These are phyloP conservation scores for Geotrichum siamense DNA, from an alignment of 1,139 yeast genomes.

Conservation along the genomic window DNA sequence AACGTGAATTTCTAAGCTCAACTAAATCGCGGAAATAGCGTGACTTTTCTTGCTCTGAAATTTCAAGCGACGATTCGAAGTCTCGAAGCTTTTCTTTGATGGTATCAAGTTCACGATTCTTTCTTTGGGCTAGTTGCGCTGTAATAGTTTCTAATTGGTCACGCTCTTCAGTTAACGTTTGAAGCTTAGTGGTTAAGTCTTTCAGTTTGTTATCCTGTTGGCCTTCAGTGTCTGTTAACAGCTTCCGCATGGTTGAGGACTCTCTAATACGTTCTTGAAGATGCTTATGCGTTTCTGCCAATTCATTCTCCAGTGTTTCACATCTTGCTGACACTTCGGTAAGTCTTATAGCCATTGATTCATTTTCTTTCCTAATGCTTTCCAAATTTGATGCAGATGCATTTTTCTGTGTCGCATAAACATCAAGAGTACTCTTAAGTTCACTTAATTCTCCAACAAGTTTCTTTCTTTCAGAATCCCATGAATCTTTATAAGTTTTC, in stretches of 20 bases:
- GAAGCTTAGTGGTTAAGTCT: constrained; percentile 42
- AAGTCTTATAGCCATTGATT: constrained; percentile 62
- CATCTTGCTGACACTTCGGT: constrained; percentile 55
- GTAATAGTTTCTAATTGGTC: constrained; percentile 50
- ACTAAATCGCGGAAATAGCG: constrained; percentile 23
- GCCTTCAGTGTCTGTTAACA: constrained; percentile 62
- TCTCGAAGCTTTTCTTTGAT: constrained; percentile 30
- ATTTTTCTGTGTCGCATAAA: constrained; percentile 11
- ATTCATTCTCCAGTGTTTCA: constrained; percentile 72
- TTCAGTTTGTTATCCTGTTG: constrained; percentile 44
- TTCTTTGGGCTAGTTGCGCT: constrained; percentile 43
- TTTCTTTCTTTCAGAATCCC: constrained; percentile 28
- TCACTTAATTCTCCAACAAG: constrained; percentile 41
- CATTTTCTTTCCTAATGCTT: constrained; percentile 61
- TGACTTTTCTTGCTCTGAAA: constrained; percentile 28
- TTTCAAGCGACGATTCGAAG: constrained; percentile 28
- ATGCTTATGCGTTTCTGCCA: constrained; percentile 61
- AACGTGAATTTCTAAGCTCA: constrained; percentile 25
- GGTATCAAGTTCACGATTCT: constrained; percentile 43
- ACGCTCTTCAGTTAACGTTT: constrained; percentile 49
- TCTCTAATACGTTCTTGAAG: constrained; percentile 79
- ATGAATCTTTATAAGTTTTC: constrained; percentile 4
- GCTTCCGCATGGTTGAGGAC: constrained; percentile 60
- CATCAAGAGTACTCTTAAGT: constrained; percentile 45
- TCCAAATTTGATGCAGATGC: constrained; percentile 35